Conservation (phyloP, 2,329 filamentous ascomycete genomes). For the Xylaria sp. region DNA sequence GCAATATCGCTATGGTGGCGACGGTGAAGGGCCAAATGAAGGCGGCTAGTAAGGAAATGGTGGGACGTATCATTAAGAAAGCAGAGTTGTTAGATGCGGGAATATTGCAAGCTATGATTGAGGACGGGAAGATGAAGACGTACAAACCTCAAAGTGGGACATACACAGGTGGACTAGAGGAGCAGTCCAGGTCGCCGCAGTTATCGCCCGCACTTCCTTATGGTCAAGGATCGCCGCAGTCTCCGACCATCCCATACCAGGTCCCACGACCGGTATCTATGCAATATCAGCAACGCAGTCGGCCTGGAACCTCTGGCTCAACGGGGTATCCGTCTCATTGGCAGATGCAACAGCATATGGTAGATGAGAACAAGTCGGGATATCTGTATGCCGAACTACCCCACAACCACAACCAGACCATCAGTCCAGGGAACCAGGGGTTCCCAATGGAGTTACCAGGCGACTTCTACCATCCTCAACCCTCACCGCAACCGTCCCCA, state of each 20-base stretch:
- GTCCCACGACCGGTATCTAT: slow-evolving; percentile 54
- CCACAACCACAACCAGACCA: slow-evolving; percentile 35
- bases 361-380: slow-evolving; percentile 39
- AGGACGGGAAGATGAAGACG: slow-evolving; percentile 71
- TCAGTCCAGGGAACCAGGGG: slow-evolving; percentile 30
- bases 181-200: slow-evolving; percentile 43
- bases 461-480: slow-evolving; percentile 58
- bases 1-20: slow-evolving; percentile 71
- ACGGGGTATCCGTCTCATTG: slow-evolving; percentile 43
- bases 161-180: slow-evolving; percentile 41
- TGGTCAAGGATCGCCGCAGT: slow-evolving; percentile 44
- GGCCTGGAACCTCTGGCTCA: slow-evolving; percentile 50
- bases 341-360: slow-evolving; percentile 44
- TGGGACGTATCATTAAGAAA: slow-evolving; percentile 75
- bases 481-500: slow-evolving; percentile 49
- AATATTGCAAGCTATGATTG: slow-evolving; percentile 73
- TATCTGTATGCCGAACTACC: slow-evolving; percentile 56
- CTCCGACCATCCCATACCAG: slow-evolving; percentile 53
- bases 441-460: slow-evolving; percentile 56
- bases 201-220: slow-evolving; percentile 43
- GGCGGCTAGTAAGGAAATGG: slow-evolving; percentile 73
- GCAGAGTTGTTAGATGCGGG: slow-evolving; percentile 75
- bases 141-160: slow-evolving; percentile 58
- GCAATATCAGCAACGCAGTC: slow-evolving; percentile 45
- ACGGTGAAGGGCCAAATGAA: slow-evolving; percentile 76